A percentile compares a stretch with the other conserved stretches of the same genome.
These are phyloP conservation scores for Blastobotrys indianensis DNA, from an alignment of 1,139 yeast species.

Conservation along the genomic window DNA sequence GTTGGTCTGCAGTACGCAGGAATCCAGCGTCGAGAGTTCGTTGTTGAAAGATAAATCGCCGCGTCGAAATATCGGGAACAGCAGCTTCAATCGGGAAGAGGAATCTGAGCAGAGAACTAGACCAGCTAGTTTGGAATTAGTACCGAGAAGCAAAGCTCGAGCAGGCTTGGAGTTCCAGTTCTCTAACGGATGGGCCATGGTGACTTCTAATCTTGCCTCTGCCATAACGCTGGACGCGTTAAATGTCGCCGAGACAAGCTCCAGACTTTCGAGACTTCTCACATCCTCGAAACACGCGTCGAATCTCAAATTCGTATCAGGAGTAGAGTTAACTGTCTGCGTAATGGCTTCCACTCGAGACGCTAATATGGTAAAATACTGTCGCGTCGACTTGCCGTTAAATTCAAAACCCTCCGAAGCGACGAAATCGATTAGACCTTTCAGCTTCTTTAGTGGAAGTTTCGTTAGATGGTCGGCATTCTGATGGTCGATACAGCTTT, in stretches of 20 bases:
- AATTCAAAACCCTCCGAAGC: slow-evolving; percentile 24
- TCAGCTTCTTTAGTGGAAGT: slow-evolving; percentile 39
- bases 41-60: slow-evolving; percentile 28
- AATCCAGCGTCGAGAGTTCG: too few relatives aligned
- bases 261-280: slow-evolving; percentile 26
- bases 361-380: too few relatives aligned
- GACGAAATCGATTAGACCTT: slow-evolving; percentile 30
- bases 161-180: slow-evolving; percentile 24
- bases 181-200: slow-evolving; percentile 29
- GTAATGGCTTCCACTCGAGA: too few relatives aligned
- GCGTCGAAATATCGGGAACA: slow-evolving; percentile 33
- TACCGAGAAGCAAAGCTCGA: slow-evolving; percentile 26
- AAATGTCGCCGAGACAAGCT: slow-evolving; percentile 29
- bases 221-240: slow-evolving; percentile 9
- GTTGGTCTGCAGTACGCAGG: too few relatives aligned
- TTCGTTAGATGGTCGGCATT: slow-evolving; percentile 35
- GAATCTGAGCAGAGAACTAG: slow-evolving; percentile 35
- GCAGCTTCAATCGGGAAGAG: slow-evolving; percentile 32
- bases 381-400: slow-evolving; percentile 16
- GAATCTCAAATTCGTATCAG: slow-evolving; percentile 21
- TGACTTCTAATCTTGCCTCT: slow-evolving; percentile 31
- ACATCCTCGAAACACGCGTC: slow-evolving; percentile 29
- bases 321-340: slow-evolving; percentile 14
- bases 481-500: slow-evolving; percentile 32
- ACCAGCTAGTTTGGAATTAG: slow-evolving; percentile 17